phyloP scores from a whole-genome alignment of 2,329 filamentous ascomycete genomes.

The Penicillium nordicum region DNA sequence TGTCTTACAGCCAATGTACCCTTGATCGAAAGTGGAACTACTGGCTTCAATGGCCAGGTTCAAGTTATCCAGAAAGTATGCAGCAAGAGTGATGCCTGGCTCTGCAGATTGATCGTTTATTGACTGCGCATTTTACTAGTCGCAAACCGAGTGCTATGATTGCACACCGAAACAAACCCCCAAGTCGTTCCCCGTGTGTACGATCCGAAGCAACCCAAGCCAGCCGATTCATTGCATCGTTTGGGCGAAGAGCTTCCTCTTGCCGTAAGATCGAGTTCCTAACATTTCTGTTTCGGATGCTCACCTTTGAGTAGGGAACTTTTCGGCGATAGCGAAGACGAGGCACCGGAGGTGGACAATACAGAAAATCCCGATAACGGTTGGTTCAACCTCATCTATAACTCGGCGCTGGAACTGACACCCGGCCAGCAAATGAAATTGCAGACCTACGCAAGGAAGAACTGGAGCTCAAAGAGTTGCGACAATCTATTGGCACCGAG shows the following conservation, averaged over 20 bases:
- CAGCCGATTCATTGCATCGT: conserved; percentile 99
- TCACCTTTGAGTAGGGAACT: conserved; percentile 60
- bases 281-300: not conserved
- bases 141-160: conserved; percentile 91
- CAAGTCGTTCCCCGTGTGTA: conserved; percentile 93
- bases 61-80: conserved; percentile 83
- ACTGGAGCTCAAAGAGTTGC: conserved; percentile 76
- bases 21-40: conserved; percentile 93
- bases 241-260: conserved; percentile 94
- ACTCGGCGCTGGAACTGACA: conserved; percentile 18
- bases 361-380: conserved; percentile 78
- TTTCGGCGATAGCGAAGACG: conserved; percentile 87
- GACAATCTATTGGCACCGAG: conserved; percentile 72
- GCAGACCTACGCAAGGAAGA: conserved; percentile 82
- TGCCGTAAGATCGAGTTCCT: conserved; percentile 56
- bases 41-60: conserved; percentile 95
- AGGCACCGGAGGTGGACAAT: conserved; percentile 73
- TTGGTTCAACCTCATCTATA: conserved; percentile 29
- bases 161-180: conserved; percentile 86
- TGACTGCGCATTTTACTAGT: conserved; percentile 42
- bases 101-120: not conserved
- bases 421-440: conserved; percentile 65
- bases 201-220: conserved; percentile 91
- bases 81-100: not conserved
- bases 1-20: conserved; percentile 87